Evolutionary conservation across 495 filamentous ascomycete genomes (phyloP).

Genomic region (Penicillium crystallinum): DNA sequence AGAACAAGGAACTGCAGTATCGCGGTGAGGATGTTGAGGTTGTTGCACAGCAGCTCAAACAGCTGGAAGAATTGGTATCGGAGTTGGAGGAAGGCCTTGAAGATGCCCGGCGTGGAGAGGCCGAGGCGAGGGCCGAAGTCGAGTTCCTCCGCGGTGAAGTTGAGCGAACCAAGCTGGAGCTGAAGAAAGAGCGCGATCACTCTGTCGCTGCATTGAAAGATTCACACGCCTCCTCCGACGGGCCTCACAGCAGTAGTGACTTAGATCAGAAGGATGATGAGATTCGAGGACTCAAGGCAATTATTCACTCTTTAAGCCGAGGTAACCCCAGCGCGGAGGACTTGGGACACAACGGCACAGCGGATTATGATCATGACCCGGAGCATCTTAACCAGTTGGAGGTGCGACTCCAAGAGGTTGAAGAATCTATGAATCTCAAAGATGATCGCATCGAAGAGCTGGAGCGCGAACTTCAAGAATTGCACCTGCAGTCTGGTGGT

Average conservation of each 20-base stretch:
- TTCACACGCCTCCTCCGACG: conserved; percentile 45
- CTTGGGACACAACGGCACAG: conserved; percentile 24
- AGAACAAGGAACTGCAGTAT: conserved; percentile 76
- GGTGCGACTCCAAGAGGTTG: conserved; percentile 70
- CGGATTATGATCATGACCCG: conserved; percentile 22
- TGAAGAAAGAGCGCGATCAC: conserved; percentile 85
- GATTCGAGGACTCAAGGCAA: conserved; percentile 92
- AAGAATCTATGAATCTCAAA: conserved; percentile 64
- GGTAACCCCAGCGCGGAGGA: conserved; percentile 47
- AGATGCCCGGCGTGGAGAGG: conserved; percentile 92
- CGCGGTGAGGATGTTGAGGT: conserved; percentile 83
- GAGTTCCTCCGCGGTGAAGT: conserved; percentile 96
- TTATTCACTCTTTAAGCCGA: conserved; percentile 88
- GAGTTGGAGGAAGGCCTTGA: conserved; percentile 96
- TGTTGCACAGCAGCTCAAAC: conserved; percentile 85
- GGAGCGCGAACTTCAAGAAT: conserved; percentile 73
- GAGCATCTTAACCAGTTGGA: conserved; percentile 52
- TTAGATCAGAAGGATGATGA: conserved; percentile 95
- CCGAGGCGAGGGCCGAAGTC: conserved; percentile 91
- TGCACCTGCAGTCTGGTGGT: conserved; percentile 34
- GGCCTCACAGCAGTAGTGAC: conserved; percentile 56
- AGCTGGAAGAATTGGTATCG: conserved; percentile 90
- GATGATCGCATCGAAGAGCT: conserved; percentile 79
- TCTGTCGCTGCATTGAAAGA: conserved; percentile 59
- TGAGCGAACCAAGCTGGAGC: conserved; percentile 84